A percentile compares a stretch with the other conserved stretches of the same genome.
phyloP scores from a whole-genome alignment of 2,329 filamentous ascomycete species.

The Colletotrichum sp. region DNA sequence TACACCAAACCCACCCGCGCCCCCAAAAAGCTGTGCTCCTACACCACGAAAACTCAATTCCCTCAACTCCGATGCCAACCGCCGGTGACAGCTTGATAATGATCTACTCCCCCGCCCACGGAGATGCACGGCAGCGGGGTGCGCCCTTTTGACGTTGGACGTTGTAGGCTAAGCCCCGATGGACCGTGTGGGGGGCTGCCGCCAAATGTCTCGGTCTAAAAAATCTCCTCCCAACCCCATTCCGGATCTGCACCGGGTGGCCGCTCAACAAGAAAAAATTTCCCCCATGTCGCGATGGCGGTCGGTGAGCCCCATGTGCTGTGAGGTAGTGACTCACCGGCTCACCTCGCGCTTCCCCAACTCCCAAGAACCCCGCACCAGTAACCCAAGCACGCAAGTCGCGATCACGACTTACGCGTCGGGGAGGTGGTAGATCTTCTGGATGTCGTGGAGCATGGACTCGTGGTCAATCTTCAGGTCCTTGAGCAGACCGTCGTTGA shows the following conservation, averaged over 20 bases:
- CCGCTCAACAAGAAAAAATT: slow-evolving; percentile 21
- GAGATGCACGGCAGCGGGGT: slow-evolving; percentile 11
- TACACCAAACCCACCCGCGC: not conserved
- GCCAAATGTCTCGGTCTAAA: slow-evolving; percentile 5
- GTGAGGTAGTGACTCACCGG: slow-evolving; percentile 3
- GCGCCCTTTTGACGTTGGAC: not conserved
- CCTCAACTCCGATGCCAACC: slow-evolving; percentile 11
- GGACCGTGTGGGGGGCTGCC: not conserved
- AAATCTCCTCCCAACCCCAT: slow-evolving; percentile 7
- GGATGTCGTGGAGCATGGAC: slow-evolving; percentile 60
- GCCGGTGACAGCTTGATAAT: slow-evolving; percentile 12
- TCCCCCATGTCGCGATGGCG: not conserved
- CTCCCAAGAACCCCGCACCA: not conserved
- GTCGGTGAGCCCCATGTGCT: not conserved
- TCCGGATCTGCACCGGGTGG: slow-evolving; percentile 8
- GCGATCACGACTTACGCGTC: slow-evolving; percentile 24
- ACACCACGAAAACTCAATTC: not conserved
- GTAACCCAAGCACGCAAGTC: not conserved
- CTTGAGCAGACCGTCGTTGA: slow-evolving; percentile 69
- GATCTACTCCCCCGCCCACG: not conserved
- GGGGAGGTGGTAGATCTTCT: slow-evolving; percentile 68
- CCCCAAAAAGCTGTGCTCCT: not conserved
- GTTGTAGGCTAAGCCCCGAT: slow-evolving; percentile 8
- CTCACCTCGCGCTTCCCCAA: not conserved
- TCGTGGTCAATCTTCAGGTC: slow-evolving; percentile 69